Evolutionary conservation across 2,329 filamentous ascomycete species (phyloP).

Genomic region (Colletotrichum plurivorum): DNA sequence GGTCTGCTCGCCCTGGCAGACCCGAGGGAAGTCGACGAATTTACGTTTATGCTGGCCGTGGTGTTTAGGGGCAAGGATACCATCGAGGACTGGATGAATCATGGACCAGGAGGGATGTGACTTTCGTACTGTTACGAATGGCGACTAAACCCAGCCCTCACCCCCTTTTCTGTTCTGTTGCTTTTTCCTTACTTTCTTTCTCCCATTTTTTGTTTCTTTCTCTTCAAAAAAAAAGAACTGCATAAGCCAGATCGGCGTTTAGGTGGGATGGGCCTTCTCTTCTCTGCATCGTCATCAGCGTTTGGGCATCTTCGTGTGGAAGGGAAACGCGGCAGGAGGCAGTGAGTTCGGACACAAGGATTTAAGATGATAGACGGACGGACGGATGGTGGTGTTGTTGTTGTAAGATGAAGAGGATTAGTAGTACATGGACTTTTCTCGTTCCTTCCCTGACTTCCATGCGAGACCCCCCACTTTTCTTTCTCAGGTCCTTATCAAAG

Average conservation of each 20-base stretch:
- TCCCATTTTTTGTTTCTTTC: neutral
- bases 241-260: conserved; percentile 22
- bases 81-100: conserved; percentile 41
- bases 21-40: conserved; percentile 39
- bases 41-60: conserved; percentile 38
- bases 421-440: no score
- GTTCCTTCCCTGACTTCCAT: no score
- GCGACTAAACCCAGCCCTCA: no score
- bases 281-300: conserved; percentile 16
- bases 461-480: no score
- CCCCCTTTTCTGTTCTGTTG: no score
- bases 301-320: neutral
- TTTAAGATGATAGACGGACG: no score
- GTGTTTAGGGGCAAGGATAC: conserved; percentile 37
- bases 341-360: no score
- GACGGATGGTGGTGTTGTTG: no score
- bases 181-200: neutral
- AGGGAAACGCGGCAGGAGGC: no score
- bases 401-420: no score
- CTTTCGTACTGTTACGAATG: no score
- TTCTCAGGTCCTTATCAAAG: no score
- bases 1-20: conserved; percentile 38
- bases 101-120: conserved; percentile 31
- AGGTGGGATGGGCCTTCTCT: conserved; percentile 8
- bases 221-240: neutral